Percentiles rank a stretch among this genome's conserved stretches.
These are phyloP conservation scores for Kwoniella sp. DNA, from an alignment of 768 basidiomycete genomes.

Conservation along the genomic window DNA sequence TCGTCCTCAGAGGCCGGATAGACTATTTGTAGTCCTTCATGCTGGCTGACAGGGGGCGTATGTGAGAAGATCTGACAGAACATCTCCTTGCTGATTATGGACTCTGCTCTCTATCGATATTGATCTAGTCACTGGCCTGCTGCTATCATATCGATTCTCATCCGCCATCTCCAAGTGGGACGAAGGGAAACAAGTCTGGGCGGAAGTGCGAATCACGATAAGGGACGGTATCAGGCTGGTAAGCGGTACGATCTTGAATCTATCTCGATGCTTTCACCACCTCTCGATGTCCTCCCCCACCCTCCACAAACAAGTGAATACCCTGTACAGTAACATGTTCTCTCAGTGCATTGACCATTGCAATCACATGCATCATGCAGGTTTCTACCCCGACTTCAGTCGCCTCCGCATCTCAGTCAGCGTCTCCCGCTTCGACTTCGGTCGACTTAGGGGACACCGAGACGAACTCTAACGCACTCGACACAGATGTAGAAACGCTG, in stretches of 20 bases:
- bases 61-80: background rate
- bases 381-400: background rate
- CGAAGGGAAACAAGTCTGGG: conserved; percentile 53
- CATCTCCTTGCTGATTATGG: background rate
- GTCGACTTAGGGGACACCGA: background rate
- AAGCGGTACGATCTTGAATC: conserved; percentile 2
- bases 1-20: too few relatives aligned
- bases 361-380: background rate
- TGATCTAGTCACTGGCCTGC: conserved; percentile 47
- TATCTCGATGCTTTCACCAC: too few relatives aligned
- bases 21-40: too few relatives aligned
- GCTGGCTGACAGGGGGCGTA: too few relatives aligned
- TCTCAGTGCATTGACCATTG: background rate
- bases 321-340: too few relatives aligned
- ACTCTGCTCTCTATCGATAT: background rate
- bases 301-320: too few relatives aligned
- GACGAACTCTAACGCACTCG: background rate
- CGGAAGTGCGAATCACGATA: conserved; percentile 40
- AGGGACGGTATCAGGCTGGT: conserved; percentile 52
- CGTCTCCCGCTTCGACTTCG: conserved; percentile 4
- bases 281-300: too few relatives aligned
- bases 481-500: background rate
- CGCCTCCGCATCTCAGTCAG: background rate
- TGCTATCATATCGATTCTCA: conserved; percentile 52
- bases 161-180: conserved; percentile 52